Evolutionary conservation across 805 yeast genomes (phyloP), one percentile per base, ranked within the genome.

Genomic region (Monosporozyma aerobia): DNA sequence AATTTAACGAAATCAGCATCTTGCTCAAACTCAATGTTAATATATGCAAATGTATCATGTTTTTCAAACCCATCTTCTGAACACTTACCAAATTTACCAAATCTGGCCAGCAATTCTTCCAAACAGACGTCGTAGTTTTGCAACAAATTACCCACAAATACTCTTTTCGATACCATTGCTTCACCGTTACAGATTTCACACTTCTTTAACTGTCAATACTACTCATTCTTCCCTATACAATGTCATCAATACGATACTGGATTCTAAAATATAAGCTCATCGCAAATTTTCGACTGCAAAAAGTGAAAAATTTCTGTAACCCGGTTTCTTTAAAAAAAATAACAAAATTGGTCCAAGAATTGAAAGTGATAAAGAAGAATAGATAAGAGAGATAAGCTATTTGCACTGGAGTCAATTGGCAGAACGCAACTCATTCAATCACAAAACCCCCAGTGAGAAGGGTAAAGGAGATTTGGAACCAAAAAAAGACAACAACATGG

Each of bases 21-120:
- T 11, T 44, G 27, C 3, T 73, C 71, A 11, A 83, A 66, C n/a
- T 72, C 69, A 67, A 92, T 71, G 23, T 85, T 80, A 1, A 87
- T 65, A 57, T 77, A 89, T 1, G 83, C 97, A 71, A 81, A 94
- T 3, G 65, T 64, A 68, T 65, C 53, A 74, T 68, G 52, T 79
- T 82, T 67, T 80, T 90, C 64, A 71, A 73, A 63, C 70, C 83
- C 57, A 2, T 29, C 44, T 77, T 82, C 65, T 0, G 76, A 73
- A 2, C 69, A 57, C 6, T 65, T 63, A 4, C 96, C 97, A 67
- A 78, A 86, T 57, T 78, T 82, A 22, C 70, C 66, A 30, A 92
- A 69, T 57, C 97, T 77, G 2, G 67, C 47, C 45, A 73, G 71
- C 48, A 92, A 68, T 46, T 78, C 82, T 2, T 51, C 54, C 22